Percentiles rank a stretch among this genome's conserved stretches.
Evolutionary conservation across 2,329 filamentous ascomycete species (phyloP).

Genomic region (Penicillium hordei): DNA sequence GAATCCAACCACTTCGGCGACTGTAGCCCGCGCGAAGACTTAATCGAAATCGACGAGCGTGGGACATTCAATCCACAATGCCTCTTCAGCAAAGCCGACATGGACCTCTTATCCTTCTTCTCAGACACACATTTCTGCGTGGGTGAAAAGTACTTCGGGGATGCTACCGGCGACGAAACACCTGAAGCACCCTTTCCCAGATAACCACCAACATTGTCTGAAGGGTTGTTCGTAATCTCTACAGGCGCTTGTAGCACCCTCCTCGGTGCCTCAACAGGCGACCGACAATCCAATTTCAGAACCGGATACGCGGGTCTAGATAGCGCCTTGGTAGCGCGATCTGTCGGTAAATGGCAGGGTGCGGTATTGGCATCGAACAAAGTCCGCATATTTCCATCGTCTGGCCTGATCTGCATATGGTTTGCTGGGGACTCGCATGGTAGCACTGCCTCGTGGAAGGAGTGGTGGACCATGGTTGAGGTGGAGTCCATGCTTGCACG

Average conservation of each 20-base stretch:
- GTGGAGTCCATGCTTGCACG: slow-evolving; percentile 17
- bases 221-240: not conserved
- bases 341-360: not conserved
- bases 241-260: slow-evolving; percentile 11
- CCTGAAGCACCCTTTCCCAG: not conserved
- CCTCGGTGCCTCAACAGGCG: slow-evolving; percentile 12
- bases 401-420: slow-evolving; percentile 8
- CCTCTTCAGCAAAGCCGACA: slow-evolving; percentile 16
- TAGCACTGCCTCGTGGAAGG: slow-evolving; percentile 8
- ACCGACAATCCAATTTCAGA: slow-evolving; percentile 19
- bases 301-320: slow-evolving; percentile 21
- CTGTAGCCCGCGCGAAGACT: not conserved
- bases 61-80: slow-evolving; percentile 15
- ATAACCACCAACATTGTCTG: not conserved
- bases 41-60: slow-evolving; percentile 16
- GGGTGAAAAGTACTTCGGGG: not conserved
- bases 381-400: slow-evolving; percentile 13
- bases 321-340: slow-evolving; percentile 5
- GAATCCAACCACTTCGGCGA: slow-evolving; percentile 17
- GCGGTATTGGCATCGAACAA: slow-evolving; percentile 12
- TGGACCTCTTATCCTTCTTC: slow-evolving; percentile 15
- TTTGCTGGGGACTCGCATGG: slow-evolving; percentile 15
- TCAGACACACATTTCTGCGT: not conserved
- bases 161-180: not conserved
- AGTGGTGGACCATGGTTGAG: slow-evolving; percentile 17